Evolutionary conservation across 2,329 filamentous ascomycete species (phyloP).

Genomic region (Chalaropsis ovoidea): DNA sequence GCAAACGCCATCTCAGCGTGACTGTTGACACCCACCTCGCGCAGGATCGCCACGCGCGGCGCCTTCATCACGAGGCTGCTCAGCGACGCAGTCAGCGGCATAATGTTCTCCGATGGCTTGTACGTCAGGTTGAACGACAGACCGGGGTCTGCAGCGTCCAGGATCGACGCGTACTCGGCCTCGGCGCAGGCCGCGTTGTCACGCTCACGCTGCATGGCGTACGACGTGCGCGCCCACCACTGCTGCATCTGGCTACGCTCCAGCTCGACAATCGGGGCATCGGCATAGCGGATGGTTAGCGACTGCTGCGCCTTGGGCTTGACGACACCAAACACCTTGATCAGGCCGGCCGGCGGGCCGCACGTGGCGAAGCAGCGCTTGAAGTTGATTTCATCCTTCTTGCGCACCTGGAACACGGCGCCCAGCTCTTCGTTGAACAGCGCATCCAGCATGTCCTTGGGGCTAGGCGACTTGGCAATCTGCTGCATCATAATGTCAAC

Average conservation of each 20-base stretch:
- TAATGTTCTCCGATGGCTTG: conserved; percentile 63
- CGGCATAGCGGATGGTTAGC: conserved; percentile 63
- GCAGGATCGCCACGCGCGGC: conserved; percentile 74
- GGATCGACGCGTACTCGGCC: conserved; percentile 64
- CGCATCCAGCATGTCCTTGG: conserved; percentile 58
- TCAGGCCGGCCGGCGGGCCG: conserved; percentile 68
- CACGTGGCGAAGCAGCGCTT: conserved; percentile 83
- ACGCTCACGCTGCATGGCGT: conserved; percentile 79
- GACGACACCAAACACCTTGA: conserved; percentile 75
- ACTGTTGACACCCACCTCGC: conserved; percentile 92
- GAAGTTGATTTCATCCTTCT: conserved; percentile 74
- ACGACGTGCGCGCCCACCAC: conserved; percentile 79
- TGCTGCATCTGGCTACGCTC: conserved; percentile 67
- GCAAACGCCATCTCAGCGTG: conserved; percentile 97
- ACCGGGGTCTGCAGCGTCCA: conserved; percentile 68
- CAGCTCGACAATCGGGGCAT: conserved; percentile 57
- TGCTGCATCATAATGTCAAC: conserved; percentile 75
- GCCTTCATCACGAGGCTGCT: conserved; percentile 44
- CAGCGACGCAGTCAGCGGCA: conserved; percentile 50
- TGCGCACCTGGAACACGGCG: conserved; percentile 88
- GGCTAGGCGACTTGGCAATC: conserved; percentile 51
- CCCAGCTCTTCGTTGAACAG: conserved; percentile 96
- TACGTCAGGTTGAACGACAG: conserved; percentile 75
- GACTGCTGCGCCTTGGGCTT: conserved; percentile 60
- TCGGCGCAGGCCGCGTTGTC: conserved; percentile 85